phyloP scores from a whole-genome alignment of 106 monocot species.

The Acanthochlamys bracteata region DNA sequence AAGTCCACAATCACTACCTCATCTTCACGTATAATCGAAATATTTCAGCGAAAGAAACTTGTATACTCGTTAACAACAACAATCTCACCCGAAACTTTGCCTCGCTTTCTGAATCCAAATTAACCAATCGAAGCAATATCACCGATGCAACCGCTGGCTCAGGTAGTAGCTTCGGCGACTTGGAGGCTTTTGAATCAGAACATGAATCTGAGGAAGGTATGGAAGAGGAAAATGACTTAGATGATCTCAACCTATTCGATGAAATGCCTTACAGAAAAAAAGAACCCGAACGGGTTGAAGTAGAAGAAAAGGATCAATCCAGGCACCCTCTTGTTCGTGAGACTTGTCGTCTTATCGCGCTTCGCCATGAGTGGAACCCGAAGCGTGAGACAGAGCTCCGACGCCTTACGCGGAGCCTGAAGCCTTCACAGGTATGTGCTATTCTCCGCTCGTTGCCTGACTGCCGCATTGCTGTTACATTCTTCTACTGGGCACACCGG shows the following conservation, averaged over 20 bases:
- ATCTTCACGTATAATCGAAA: too few species aligned
- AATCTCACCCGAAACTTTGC: too few species aligned
- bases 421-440: constrained; percentile 41
- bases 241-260: constrained; percentile 19
- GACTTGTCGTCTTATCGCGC: constrained; percentile 55
- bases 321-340: constrained; percentile 57
- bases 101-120: too few species aligned
- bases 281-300: constrained; percentile 1
- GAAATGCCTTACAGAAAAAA: not conserved
- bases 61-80: too few species aligned
- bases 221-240: constrained; percentile 7
- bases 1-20: too few species aligned
- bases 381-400: constrained; percentile 59
- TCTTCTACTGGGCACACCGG: constrained; percentile 86
- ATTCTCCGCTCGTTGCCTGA: constrained; percentile 61
- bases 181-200: constrained; percentile 15
- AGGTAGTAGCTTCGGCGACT: constrained; percentile 4
- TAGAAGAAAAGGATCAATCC: constrained; percentile 32
- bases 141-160: too few species aligned
- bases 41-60: too few species aligned
- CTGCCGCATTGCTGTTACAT: constrained; percentile 47
- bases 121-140: too few species aligned
- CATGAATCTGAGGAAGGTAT: constrained; percentile 13
- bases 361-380: constrained; percentile 54
- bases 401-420: constrained; percentile 45